Conservation (phyloP, 306 rosid genomes). For the Sicyos baderoa region DNA sequence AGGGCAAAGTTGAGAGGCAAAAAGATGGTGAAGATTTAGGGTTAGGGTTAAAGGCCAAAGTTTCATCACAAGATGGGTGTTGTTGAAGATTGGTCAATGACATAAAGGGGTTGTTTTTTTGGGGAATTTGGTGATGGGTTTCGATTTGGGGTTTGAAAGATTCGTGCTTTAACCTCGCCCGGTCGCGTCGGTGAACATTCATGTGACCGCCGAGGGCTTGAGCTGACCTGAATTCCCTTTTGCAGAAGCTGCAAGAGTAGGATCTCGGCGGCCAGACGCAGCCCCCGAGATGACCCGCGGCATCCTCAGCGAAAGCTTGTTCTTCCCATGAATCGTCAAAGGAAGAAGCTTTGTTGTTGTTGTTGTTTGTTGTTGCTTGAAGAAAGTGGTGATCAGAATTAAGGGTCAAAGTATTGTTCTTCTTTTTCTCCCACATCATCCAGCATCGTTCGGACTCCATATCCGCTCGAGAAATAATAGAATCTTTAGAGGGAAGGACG, state of each 20-base stretch:
- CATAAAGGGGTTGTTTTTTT: slow-evolving; percentile 25
- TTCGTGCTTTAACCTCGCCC: slow-evolving; percentile 62
- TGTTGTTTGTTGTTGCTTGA: slow-evolving; percentile 9
- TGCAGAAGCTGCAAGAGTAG: slow-evolving; percentile 80
- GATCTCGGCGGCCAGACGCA: slow-evolving; percentile 95
- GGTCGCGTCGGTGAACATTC: slow-evolving; percentile 92
- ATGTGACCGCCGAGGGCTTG: slow-evolving; percentile 95
- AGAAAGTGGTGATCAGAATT: slow-evolving; percentile 13
- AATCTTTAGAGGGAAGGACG: neutral
- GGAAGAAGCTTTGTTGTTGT: slow-evolving; percentile 13
- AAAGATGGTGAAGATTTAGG: slow-evolving; percentile 38
- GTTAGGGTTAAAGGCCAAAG: slow-evolving; percentile 43
- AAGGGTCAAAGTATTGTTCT: slow-evolving; percentile 25
- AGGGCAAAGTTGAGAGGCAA: slow-evolving; percentile 29
- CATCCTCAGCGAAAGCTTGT: slow-evolving; percentile 82
- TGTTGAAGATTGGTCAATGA: slow-evolving; percentile 23
- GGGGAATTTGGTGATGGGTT: slow-evolving; percentile 24
- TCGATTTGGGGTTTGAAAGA: slow-evolving; percentile 31
- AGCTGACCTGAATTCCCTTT: slow-evolving; percentile 87
- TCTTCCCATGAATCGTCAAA: slow-evolving; percentile 80
- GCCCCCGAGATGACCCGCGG: slow-evolving; percentile 66
- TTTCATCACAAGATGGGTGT: slow-evolving; percentile 34
- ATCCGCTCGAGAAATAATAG: neutral
- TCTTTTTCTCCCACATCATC: slow-evolving; percentile 61
- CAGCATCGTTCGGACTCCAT: slow-evolving; percentile 63